Evolutionary conservation across 768 basidiomycete species (phyloP).

Genomic region (Suillus fuscotomentosus): DNA sequence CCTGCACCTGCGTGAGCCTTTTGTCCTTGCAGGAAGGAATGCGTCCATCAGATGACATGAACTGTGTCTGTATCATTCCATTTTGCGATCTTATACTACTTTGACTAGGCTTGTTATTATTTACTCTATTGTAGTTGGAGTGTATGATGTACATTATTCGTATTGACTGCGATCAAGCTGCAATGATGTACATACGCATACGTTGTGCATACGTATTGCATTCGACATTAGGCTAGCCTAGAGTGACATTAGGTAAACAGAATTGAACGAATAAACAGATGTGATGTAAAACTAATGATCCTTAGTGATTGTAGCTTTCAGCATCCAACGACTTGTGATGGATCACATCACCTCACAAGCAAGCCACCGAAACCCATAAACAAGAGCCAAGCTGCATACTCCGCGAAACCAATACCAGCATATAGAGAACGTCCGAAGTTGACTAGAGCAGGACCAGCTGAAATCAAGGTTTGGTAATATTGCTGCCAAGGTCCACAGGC

Average conservation of each 20-base stretch:
- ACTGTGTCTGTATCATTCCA: constrained; percentile 2
- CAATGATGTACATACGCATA: neutral
- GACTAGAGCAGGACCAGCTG: constrained; percentile 63
- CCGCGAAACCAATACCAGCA: constrained; percentile 31
- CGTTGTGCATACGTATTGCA: neutral
- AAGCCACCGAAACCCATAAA: constrained; percentile 26
- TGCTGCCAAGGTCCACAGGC: neutral
- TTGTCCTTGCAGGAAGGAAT: neutral
- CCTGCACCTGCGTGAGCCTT: constrained; percentile 12
- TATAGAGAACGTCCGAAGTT: constrained; percentile 53
- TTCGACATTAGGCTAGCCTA: neutral
- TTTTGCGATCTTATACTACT: neutral
- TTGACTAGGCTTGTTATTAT: neutral
- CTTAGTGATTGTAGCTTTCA: neutral
- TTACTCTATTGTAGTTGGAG: neutral
- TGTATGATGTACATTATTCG: constrained; percentile 2
- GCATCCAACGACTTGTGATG: neutral
- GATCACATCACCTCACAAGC: neutral
- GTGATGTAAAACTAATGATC: neutral
- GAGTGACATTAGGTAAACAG: neutral
- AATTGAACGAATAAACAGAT: neutral
- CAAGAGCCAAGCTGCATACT: constrained; percentile 40
- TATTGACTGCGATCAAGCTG: neutral
- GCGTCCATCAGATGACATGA: neutral
- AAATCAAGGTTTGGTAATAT: constrained; percentile 6